Base-by-base conservation (phyloP, 2,329 filamentous ascomycete species). In the Trichothecium sympodiale region DNA sequence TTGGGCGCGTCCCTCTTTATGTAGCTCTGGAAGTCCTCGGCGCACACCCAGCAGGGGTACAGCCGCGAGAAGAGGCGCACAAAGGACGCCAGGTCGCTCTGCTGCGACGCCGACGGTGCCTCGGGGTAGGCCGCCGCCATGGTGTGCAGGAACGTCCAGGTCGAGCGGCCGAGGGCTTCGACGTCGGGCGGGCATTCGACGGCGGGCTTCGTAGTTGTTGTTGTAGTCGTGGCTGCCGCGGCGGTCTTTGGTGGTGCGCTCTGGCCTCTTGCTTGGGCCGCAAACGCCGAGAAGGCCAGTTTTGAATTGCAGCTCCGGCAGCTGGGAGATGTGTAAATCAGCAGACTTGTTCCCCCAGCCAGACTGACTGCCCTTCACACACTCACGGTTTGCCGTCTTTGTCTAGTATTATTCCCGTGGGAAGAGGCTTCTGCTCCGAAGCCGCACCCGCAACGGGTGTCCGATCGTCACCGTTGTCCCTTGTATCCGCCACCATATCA, bases 1-100 rank as follows among this genome's bases (percentile, higher is more conserved):
- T 57, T 56, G 28, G 89, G 78, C 52, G 74, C 73, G 45, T 88
- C 82, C 43, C 71, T 70, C 42, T 66, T 68, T 65, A 96, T 80
- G 71, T 89, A 96, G 1, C 56, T 56, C 56, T 81, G 81, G 57
- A 98, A 95, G 54, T 96, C 89, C 41, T 89, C 82, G 25, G 88
- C 91, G 59, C 91, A 98, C 3, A 83, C 74, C 86, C 88, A 94
- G 65, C 91, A 98, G 4, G 91, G 91, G 53, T 98, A 98, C 15
- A 96, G 61, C 46, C 81, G 82, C 17, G 83, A 79, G 56, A 98
- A 94, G 3, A 87, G 67, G 17, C 66, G 63, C 48, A 98, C 69
- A 61, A 98, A 96, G 35, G 74, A 69, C 38, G 69, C 67, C 47
- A 93, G 80, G 47, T 95, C 82, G 20, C 64, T 62, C 54, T 95